phyloP scores from a whole-genome alignment of 1,284 basidiomycete genomes.

The Trichosporon sp. region DNA sequence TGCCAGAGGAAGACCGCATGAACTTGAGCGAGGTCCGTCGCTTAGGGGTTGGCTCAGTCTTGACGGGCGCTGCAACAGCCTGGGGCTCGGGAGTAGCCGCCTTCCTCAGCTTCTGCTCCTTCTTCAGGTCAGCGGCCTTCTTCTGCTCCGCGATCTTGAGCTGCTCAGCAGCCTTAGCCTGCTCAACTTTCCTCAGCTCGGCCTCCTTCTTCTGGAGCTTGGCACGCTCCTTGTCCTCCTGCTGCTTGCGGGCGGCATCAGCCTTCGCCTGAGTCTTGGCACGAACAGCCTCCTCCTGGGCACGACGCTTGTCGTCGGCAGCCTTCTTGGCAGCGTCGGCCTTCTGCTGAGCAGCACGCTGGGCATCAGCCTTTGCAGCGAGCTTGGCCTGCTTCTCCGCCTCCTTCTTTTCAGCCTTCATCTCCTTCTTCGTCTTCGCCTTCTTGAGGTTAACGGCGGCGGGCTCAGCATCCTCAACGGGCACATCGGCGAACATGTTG shows the following conservation, averaged over 20 bases:
- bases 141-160: conserved; percentile 3
- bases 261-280: conserved; percentile 31
- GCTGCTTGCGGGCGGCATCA: conserved; percentile 29
- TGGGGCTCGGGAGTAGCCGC: neutral
- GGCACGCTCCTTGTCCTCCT: conserved; percentile 31
- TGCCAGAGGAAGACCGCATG: conserved; percentile 23
- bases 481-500: neutral
- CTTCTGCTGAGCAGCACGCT: conserved; percentile 32
- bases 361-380: conserved; percentile 27
- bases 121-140: neutral
- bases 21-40: neutral
- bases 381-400: conserved; percentile 33
- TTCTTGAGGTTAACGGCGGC: conserved; percentile 31
- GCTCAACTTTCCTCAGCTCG: neutral
- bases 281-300: conserved; percentile 29
- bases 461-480: conserved; percentile 8
- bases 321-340: conserved; percentile 30
- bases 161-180: conserved; percentile 18
- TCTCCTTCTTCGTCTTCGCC: conserved; percentile 73
- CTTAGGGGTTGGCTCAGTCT: neutral
- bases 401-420: conserved; percentile 65
- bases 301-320: conserved; percentile 31
- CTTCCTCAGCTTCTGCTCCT: conserved; percentile 14
- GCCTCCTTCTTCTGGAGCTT: conserved; percentile 31
- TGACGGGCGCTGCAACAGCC: neutral